These are phyloP conservation scores for Lentithecium fluviatile DNA, from an alignment of 495 filamentous ascomycete species.

Conservation along the genomic window DNA sequence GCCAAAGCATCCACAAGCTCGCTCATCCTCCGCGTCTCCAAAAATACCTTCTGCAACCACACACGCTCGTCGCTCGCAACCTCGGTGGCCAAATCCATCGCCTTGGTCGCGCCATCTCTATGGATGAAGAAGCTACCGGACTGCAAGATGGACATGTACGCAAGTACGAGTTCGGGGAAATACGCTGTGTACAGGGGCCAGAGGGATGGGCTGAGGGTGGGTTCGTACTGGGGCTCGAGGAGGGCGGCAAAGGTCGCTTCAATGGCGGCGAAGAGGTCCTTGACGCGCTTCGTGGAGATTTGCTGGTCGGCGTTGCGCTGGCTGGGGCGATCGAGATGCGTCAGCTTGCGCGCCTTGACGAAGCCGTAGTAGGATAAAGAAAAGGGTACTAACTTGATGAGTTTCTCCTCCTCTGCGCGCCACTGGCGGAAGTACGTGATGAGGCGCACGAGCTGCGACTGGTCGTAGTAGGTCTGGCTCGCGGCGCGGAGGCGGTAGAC, in stretches of 20 bases:
- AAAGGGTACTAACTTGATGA: slow-evolving; percentile 29
- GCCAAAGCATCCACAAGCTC: slow-evolving; percentile 78
- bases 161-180: slow-evolving; percentile 76
- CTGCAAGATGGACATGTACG: slow-evolving; percentile 73
- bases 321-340: neutral
- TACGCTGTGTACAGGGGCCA: slow-evolving; percentile 65
- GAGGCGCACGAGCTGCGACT: slow-evolving; percentile 66
- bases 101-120: slow-evolving; percentile 65
- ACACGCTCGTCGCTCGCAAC: slow-evolving; percentile 62
- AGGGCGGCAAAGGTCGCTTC: neutral
- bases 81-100: slow-evolving; percentile 72
- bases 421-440: slow-evolving; percentile 67
- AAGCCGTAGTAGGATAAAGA: neutral
- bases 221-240: neutral
- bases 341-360: neutral
- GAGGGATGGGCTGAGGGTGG: slow-evolving; percentile 16
- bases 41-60: slow-evolving; percentile 64
- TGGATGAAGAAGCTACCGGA: slow-evolving; percentile 63
- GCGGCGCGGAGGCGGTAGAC: slow-evolving; percentile 27
- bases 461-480: slow-evolving; percentile 62
- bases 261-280: slow-evolving; percentile 25
- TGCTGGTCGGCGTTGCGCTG: slow-evolving; percentile 1
- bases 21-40: slow-evolving; percentile 64
- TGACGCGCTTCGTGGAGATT: slow-evolving; percentile 16
- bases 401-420: slow-evolving; percentile 47